Conservation (phyloP, 2,329 filamentous ascomycete genomes). For the Knoxdaviesia capensis region DNA sequence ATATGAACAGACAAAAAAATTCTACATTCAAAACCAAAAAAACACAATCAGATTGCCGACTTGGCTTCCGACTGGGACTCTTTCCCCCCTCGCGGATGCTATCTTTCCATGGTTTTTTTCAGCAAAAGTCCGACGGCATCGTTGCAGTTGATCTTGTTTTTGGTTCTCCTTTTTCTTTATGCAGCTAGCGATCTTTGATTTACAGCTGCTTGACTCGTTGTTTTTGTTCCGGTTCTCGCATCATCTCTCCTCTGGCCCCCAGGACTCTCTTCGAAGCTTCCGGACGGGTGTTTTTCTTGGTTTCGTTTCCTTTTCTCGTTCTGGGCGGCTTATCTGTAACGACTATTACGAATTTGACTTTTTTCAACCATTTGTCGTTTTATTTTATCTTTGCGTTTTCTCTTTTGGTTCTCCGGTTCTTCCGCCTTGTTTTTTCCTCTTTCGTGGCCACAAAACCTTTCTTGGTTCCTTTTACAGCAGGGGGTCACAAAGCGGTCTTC, state of each 20-base stretch:
- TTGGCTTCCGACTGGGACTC: conserved; percentile 1
- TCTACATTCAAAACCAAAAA: too few species aligned
- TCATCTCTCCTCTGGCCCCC: not conserved
- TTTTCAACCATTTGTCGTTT: conserved; percentile 5
- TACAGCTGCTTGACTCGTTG: too few species aligned
- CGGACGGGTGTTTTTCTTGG: not conserved
- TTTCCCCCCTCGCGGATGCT: too few species aligned
- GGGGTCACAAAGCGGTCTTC: too few species aligned
- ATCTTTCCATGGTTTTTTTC: too few species aligned
- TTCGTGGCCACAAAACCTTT: not conserved
- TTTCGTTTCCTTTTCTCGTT: not conserved
- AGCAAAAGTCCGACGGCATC: too few species aligned
- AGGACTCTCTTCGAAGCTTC: not conserved
- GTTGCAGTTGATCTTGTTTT: too few species aligned
- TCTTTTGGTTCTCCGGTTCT: not conserved
- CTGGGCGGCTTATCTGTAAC: conserved; percentile 1
- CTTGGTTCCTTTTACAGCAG: not conserved
- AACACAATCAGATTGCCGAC: not conserved
- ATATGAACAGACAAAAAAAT: too few species aligned
- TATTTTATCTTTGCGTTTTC: conserved; percentile 3
- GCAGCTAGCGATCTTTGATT: too few species aligned
- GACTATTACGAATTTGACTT: conserved; percentile 4
- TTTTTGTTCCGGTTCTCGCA: too few species aligned
- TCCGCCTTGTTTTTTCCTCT: not conserved
- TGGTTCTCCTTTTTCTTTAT: too few species aligned